Conservation (phyloP, 1,139 yeast genomes). For the Entelexis paramagnoliae region DNA sequence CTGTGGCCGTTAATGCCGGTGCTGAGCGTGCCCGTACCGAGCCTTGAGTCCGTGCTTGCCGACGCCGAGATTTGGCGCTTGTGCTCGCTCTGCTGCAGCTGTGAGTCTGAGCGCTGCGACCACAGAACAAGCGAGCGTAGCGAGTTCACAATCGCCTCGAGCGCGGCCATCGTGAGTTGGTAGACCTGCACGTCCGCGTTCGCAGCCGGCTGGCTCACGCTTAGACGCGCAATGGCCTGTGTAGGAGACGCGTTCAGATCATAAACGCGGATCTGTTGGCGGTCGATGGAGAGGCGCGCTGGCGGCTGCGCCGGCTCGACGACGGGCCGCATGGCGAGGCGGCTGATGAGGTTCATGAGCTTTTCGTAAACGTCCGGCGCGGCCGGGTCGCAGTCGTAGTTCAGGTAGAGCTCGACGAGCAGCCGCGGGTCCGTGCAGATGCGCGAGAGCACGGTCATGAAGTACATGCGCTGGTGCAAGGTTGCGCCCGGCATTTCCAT, state of each 20-base stretch:
- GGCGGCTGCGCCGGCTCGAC: slow-evolving; percentile 66
- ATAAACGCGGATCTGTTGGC: slow-evolving; percentile 52
- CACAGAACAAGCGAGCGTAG: slow-evolving; percentile 72
- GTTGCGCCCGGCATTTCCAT: slow-evolving; percentile 88
- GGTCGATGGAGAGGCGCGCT: slow-evolving; percentile 42
- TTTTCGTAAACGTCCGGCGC: slow-evolving; percentile 82
- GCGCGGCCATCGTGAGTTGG: slow-evolving; percentile 68
- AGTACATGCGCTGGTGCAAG: slow-evolving; percentile 80
- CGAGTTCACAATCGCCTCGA: slow-evolving; percentile 72
- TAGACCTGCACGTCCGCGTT: slow-evolving; percentile 34
- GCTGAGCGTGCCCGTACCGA: slow-evolving; percentile 27
- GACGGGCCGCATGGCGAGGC: slow-evolving; percentile 51
- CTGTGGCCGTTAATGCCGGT: background rate
- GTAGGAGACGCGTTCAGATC: slow-evolving; percentile 65
- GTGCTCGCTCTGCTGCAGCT: background rate
- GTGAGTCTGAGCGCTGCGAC: slow-evolving; percentile 59
- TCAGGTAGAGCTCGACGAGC: slow-evolving; percentile 80
- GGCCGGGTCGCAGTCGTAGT: slow-evolving; percentile 81
- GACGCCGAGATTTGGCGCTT: background rate
- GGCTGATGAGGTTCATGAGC: slow-evolving; percentile 66
- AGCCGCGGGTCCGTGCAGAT: slow-evolving; percentile 83
- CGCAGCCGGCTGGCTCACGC: slow-evolving; percentile 24
- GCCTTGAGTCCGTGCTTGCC: background rate
- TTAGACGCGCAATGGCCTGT: slow-evolving; percentile 52
- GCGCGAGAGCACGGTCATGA: slow-evolving; percentile 66